Percentiles rank a stretch among this genome's conserved stretches.
These are phyloP conservation scores for Crucibulum laeve DNA, from an alignment of 768 basidiomycete genomes.

Conservation along the genomic window DNA sequence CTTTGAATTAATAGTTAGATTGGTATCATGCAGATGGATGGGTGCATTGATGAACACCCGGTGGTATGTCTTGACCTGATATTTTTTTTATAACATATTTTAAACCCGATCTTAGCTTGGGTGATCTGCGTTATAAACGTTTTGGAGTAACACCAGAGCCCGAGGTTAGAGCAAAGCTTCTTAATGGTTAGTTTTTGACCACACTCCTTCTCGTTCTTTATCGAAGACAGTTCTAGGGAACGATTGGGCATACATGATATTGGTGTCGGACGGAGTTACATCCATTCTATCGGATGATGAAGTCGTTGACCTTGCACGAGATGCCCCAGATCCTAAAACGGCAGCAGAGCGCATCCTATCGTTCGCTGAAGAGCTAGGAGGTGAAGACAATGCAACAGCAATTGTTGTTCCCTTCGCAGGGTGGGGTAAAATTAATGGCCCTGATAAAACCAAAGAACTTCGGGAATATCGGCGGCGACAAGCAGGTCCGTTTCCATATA, in stretches of 20 bases:
- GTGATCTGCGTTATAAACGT: constrained; percentile 84
- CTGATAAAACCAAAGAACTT: constrained; percentile 77
- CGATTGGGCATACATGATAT: constrained; percentile 82
- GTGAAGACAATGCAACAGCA: constrained; percentile 89
- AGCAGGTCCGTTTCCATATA: constrained; percentile 36
- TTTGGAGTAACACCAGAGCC: constrained; percentile 94
- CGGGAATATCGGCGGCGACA: constrained; percentile 74
- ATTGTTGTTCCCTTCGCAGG: constrained; percentile 90
- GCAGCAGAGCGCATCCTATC: constrained; percentile 83
- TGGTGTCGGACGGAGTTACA: constrained; percentile 93
- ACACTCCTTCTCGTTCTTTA: neutral
- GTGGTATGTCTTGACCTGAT: constrained; percentile 43
- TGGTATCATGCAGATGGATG: constrained; percentile 72
- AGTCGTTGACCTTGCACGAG: constrained; percentile 84
- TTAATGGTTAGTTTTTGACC: constrained; percentile 52
- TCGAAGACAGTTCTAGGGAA: constrained; percentile 40
- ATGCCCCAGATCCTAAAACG: constrained; percentile 61
- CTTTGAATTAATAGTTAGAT: neutral
- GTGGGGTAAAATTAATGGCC: constrained; percentile 80
- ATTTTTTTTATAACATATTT: neutral
- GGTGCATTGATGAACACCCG: constrained; percentile 90
- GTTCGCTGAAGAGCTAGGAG: constrained; percentile 84
- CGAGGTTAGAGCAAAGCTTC: constrained; percentile 70
- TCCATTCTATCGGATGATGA: constrained; percentile 92
- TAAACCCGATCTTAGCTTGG: constrained; percentile 48